Conservation (phyloP, 306 rosid genomes). For the Acacia melanoxylon region DNA sequence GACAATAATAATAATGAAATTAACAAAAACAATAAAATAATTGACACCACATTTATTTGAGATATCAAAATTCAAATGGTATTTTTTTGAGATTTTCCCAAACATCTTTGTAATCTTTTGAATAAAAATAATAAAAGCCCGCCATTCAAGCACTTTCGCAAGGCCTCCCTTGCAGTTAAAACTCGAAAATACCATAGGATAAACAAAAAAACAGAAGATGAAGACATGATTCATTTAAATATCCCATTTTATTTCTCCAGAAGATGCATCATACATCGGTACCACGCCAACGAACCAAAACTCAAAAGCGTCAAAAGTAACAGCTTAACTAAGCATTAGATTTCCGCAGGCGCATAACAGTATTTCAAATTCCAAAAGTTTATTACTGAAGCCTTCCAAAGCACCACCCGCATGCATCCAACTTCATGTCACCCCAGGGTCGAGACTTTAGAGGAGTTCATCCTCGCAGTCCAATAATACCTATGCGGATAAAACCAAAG, state of each 20-base stretch:
- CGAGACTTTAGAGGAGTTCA: constrained; percentile 29
- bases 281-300: background rate
- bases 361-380: background rate
- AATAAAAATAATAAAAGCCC: no score
- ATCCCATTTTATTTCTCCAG: background rate
- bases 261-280: background rate
- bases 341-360: background rate
- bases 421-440: constrained; percentile 8
- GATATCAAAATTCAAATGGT: no score
- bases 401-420: constrained; percentile 13
- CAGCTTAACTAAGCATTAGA: background rate
- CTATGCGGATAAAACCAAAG: constrained; percentile 36
- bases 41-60: no score
- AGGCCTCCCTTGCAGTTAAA: background rate
- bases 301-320: background rate
- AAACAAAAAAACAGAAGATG: no score
- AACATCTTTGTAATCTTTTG: no score
- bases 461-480: constrained; percentile 87
- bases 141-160: background rate
- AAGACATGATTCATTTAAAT: background rate
- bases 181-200: background rate
- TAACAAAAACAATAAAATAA: no score
- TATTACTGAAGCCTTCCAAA: constrained; percentile 29
- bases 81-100: no score
- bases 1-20: no score